A percentile compares a stretch with the other conserved stretches of the same genome.
These are phyloP conservation scores for Suillus clintonianus DNA, from an alignment of 768 basidiomycete species.

Conservation along the genomic window DNA sequence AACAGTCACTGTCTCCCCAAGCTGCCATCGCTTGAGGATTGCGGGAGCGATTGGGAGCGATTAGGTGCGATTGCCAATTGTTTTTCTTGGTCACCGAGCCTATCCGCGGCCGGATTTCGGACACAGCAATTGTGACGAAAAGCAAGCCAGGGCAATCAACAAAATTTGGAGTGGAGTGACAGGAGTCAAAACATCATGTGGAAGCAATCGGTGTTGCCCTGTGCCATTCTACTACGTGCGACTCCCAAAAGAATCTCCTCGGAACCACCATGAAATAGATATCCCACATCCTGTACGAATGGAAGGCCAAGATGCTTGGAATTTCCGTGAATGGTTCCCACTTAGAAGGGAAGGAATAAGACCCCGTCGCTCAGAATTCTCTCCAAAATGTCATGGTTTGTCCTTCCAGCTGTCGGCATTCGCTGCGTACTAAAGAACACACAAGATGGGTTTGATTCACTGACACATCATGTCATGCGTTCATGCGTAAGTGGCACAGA, in stretches of 20 bases:
- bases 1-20: neutral
- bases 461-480: too few relatives aligned
- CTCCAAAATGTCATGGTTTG: neutral
- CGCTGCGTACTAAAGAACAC: neutral
- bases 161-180: neutral
- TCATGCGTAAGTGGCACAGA: neutral
- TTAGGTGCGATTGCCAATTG: neutral
- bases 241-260: neutral
- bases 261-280: neutral
- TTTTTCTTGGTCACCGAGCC: neutral
- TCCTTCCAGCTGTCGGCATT: neutral
- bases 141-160: neutral
- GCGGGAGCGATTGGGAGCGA: neutral
- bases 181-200: neutral
- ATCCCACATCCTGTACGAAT: neutral
- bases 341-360: neutral
- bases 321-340: neutral
- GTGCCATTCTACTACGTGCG: conserved; percentile 1
- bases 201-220: neutral
- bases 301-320: neutral
- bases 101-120: neutral
- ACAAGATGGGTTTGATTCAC: neutral
- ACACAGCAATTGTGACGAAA: neutral
- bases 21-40: neutral
- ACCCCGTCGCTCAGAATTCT: neutral